phyloP scores from a whole-genome alignment of 2,329 filamentous ascomycete genomes.

The Chrysoporthe puriensis region DNA sequence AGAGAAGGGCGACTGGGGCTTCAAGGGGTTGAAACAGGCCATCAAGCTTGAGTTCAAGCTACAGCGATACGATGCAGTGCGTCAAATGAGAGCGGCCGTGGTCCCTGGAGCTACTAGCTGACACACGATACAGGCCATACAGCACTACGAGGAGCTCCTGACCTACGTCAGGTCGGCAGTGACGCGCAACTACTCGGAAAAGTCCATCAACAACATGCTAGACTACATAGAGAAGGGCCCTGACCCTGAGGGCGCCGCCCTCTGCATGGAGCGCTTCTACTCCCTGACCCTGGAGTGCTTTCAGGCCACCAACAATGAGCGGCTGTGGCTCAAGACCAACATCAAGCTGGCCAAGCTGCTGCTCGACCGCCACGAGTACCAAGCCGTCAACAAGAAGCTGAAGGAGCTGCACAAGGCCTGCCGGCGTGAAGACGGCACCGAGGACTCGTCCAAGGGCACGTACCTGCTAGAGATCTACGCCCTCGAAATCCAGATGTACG shows the following conservation, averaged over 20 bases:
- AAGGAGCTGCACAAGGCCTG: constrained; percentile 88
- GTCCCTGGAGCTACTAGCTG: constrained; percentile 27
- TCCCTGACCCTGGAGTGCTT: constrained; percentile 91
- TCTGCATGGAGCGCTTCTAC: constrained; percentile 94
- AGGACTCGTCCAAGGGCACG: constrained; percentile 94
- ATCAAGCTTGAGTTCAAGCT: constrained; percentile 96
- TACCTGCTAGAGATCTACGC: constrained; percentile 96
- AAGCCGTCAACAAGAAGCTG: constrained; percentile 78
- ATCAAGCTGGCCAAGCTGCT: constrained; percentile 93
- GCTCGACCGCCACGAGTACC: constrained; percentile 89
- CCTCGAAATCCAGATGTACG: constrained; percentile 98
- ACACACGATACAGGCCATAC: constrained; percentile 66
- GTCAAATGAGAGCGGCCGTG: constrained; percentile 39
- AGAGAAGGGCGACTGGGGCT: constrained; percentile 97
- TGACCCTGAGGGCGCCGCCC: constrained; percentile 70
- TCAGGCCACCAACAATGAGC: constrained; percentile 96
- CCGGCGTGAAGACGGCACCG: constrained; percentile 81
- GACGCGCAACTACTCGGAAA: constrained; percentile 97
- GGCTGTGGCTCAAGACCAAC: constrained; percentile 96
- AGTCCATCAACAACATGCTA: constrained; percentile 99
- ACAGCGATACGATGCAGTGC: constrained; percentile 77
- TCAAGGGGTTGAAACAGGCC: constrained; percentile 96
- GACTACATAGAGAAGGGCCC: constrained; percentile 95
- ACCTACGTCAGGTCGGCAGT: constrained; percentile 98
- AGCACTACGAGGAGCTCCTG: constrained; percentile 92